phyloP scores from a whole-genome alignment of 176 grass and related monocot genomes.

The Oryza punctata region DNA sequence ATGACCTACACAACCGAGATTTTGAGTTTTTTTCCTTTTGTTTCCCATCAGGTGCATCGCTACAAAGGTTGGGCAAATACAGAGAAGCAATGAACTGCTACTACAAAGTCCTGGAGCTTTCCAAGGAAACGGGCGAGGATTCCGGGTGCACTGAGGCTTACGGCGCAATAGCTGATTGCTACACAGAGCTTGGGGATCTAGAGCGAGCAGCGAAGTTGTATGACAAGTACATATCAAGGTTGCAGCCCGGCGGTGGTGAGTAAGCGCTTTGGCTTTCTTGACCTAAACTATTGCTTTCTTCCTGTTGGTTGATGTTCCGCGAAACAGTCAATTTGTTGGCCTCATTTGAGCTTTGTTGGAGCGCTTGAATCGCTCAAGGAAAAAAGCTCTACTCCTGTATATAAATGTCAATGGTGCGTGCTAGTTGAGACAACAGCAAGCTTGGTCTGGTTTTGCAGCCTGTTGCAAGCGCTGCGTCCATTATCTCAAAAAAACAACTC shows the following conservation, averaged over 20 bases:
- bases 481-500: too few relatives aligned
- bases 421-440: background rate
- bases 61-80: conserved; percentile 60
- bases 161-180: conserved; percentile 73
- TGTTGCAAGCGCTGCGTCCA: background rate
- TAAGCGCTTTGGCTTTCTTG: background rate
- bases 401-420: background rate
- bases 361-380: background rate
- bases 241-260: conserved; percentile 31
- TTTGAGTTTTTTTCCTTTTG: background rate
- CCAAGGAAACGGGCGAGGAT: conserved; percentile 55
- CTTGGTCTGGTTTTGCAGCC: background rate
- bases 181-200: conserved; percentile 62
- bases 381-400: background rate
- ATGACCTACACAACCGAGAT: too few relatives aligned
- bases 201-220: conserved; percentile 63
- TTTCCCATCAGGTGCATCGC: conserved; percentile 45
- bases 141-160: conserved; percentile 73
- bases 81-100: conserved; percentile 65
- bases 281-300: background rate
- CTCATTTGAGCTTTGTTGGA: background rate
- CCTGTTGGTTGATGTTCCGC: background rate
- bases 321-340: background rate
- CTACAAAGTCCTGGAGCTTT: conserved; percentile 63
- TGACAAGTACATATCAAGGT: conserved; percentile 65